phyloP scores from a whole-genome alignment of 768 basidiomycete genomes.

The Kwoniella sp. region DNA sequence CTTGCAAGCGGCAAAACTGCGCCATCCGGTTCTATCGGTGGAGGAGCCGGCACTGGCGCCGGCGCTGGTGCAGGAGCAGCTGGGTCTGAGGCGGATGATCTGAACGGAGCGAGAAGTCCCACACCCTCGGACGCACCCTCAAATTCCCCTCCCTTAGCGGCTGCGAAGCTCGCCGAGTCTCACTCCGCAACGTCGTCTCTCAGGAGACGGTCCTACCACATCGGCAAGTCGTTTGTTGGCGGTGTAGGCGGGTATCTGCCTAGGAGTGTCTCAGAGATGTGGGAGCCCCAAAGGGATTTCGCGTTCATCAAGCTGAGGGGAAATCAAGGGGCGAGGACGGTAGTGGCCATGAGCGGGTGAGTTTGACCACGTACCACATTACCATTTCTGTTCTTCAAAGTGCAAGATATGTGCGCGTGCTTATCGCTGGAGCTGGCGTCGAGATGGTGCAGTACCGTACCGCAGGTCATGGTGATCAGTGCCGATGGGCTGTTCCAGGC shows the following conservation, averaged over 20 bases:
- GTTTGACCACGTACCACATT: too few species aligned
- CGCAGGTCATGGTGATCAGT: constrained; percentile 95
- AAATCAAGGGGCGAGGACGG: constrained; percentile 73
- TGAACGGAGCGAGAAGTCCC: constrained; percentile 47
- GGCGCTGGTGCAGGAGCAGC: background rate
- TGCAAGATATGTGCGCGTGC: background rate
- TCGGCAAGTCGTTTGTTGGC: constrained; percentile 55
- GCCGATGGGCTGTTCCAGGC: constrained; percentile 94
- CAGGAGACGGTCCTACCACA: constrained; percentile 44
- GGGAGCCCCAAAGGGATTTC: constrained; percentile 95
- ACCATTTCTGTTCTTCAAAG: too few species aligned
- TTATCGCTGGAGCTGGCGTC: background rate
- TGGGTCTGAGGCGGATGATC: background rate
- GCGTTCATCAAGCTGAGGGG: constrained; percentile 80
- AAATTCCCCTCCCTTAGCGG: constrained; percentile 34
- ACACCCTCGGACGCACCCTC: constrained; percentile 44
- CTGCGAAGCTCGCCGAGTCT: constrained; percentile 17
- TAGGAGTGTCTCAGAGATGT: constrained; percentile 87
- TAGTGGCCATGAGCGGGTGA: constrained; percentile 86
- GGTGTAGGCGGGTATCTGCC: constrained; percentile 61
- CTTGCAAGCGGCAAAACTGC: constrained; percentile 59
- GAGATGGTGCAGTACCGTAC: constrained; percentile 68
- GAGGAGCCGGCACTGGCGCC: background rate
- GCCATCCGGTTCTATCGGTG: background rate
- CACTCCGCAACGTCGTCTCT: constrained; percentile 45